A percentile compares a stretch with the other conserved stretches of the same genome.
These are phyloP conservation scores for Trametes sp. DNA, from an alignment of 1,284 basidiomycete species.

Conservation along the genomic window DNA sequence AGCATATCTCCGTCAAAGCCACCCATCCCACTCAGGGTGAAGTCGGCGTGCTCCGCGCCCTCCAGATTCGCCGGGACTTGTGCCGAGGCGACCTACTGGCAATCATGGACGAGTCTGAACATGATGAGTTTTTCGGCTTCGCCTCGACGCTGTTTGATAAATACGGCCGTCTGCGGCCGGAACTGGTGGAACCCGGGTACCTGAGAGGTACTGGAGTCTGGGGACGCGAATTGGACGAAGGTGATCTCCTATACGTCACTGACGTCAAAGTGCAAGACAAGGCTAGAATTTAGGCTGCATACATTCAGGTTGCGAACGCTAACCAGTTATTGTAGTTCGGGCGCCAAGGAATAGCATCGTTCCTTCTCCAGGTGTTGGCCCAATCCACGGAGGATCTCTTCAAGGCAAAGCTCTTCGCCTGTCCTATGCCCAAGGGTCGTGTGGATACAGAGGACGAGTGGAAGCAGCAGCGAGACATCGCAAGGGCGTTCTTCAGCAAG, in stretches of 20 bases:
- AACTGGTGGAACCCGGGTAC: conserved; percentile 36
- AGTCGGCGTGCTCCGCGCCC: conserved; percentile 10
- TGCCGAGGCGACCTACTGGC: conserved; percentile 31
- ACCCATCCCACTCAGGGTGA: conserved; percentile 6
- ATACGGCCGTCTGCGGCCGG: conserved; percentile 34
- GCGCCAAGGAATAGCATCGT: conserved; percentile 37
- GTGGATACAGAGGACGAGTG: not conserved
- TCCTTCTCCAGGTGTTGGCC: conserved; percentile 35
- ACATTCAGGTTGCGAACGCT: not conserved
- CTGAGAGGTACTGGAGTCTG: conserved; percentile 45
- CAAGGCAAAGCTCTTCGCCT: conserved; percentile 31
- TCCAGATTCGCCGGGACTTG: conserved; percentile 19
- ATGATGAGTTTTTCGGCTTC: conserved; percentile 41
- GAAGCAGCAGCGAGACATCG: conserved; percentile 14
- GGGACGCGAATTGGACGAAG: conserved; percentile 41
- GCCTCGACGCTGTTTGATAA: conserved; percentile 41
- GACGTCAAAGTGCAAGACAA: conserved; percentile 34
- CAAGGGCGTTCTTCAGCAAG: conserved; percentile 34
- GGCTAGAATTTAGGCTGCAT: conserved; percentile 28
- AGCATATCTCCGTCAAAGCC: conserved; percentile 12
- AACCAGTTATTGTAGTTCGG: conserved; percentile 25
- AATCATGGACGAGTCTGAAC: conserved; percentile 42
- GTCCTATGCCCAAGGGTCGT: conserved; percentile 23
- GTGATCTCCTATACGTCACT: conserved; percentile 39
- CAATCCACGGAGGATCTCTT: conserved; percentile 31